Base-by-base conservation (phyloP, 306 rosid genomes). In the Vicia villosa region DNA sequence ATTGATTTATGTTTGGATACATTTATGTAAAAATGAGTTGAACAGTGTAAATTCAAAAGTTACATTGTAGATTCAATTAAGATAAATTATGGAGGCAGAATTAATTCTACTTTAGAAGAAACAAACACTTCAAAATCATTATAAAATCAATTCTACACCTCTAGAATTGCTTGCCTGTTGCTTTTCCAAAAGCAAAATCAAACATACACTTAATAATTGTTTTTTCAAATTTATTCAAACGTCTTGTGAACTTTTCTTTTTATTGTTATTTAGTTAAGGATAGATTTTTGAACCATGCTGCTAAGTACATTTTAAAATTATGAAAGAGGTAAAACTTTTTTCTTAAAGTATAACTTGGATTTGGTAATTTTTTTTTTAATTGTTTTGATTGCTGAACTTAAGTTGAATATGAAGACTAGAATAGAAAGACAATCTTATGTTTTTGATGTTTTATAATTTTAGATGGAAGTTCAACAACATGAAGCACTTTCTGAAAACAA, bases 401-500 rank as follows among this genome's bases (percentile, higher is more conserved):
- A 70, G 54, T 62, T 47, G 74, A 73, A 41, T 70, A 7, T 4
- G 52, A 47, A 52, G 19, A 74, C 45, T 68, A 24, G 21, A 74
- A 45, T 68, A 24, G 34, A 38, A 70, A 38, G 41, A 13, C 63
- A 42, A 19, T 73, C 62, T 69, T 15, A 58, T 74, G 70, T 41
- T 55, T 19, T 70, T 82, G 66, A 52, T 65, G 16, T 77, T 38
- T 50, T 63, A 32, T 69, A 73, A 66, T 83, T 66, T 66, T 78
- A 86, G 91, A 95, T 95, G 99, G 96, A 60, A 62, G 82, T 66
- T 71, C 74, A 64, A 72, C 83, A 77, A 50, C 75, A 17, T 69
- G 80, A 77, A 69, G 65, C 63, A 51, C 81, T 62, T 70, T 10
- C 70, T 30, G 76, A 76, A 68, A 86, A 63, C 36, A 77, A 74